A percentile compares a stretch with the other conserved stretches of the same genome.
These are phyloP conservation scores for Kwoniella botswanensis DNA, from an alignment of 768 basidiomycete species.

Conservation along the genomic window DNA sequence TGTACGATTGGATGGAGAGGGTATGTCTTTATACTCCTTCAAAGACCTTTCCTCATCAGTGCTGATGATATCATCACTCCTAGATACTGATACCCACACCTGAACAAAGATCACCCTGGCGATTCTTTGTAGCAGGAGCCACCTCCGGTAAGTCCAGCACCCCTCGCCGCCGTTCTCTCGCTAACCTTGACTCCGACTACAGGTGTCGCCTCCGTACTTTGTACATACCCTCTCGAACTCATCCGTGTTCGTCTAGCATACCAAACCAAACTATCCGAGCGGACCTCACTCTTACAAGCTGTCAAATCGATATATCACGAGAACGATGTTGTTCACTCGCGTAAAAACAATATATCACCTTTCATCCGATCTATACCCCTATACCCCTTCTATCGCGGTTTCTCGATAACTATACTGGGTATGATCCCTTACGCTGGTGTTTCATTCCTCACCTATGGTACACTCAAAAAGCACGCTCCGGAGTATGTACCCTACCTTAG, in stretches of 20 bases:
- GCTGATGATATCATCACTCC: no score
- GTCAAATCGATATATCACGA: conserved; percentile 71
- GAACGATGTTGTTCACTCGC: conserved; percentile 47
- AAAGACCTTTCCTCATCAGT: no score
- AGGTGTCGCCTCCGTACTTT: conserved; percentile 84
- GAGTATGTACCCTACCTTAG: conserved; percentile 40
- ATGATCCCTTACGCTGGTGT: conserved; percentile 97
- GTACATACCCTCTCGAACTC: conserved; percentile 94
- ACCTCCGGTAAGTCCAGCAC: conserved; percentile 69
- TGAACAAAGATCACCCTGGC: conserved; percentile 73
- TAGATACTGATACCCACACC: conserved; percentile 85
- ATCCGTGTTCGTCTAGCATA: conserved; percentile 96
- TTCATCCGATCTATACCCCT: conserved; percentile 60
- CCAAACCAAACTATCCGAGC: conserved; percentile 64
- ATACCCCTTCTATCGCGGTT: conserved; percentile 88
- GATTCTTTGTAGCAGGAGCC: conserved; percentile 85
- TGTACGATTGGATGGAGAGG: conserved; percentile 84
- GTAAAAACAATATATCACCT: conserved; percentile 44
- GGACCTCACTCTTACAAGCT: conserved; percentile 63
- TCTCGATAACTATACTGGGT: conserved; percentile 84
- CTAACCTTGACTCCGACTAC: conserved; percentile 7
- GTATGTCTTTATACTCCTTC: conserved; percentile 61
- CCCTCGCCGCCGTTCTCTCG: not conserved
- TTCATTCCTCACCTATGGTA: conserved; percentile 91
- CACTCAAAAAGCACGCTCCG: conserved; percentile 62